These are phyloP conservation scores for Rhododendron henanense DNA, from an alignment of 148 eudicot genomes.

Conservation along the genomic window DNA sequence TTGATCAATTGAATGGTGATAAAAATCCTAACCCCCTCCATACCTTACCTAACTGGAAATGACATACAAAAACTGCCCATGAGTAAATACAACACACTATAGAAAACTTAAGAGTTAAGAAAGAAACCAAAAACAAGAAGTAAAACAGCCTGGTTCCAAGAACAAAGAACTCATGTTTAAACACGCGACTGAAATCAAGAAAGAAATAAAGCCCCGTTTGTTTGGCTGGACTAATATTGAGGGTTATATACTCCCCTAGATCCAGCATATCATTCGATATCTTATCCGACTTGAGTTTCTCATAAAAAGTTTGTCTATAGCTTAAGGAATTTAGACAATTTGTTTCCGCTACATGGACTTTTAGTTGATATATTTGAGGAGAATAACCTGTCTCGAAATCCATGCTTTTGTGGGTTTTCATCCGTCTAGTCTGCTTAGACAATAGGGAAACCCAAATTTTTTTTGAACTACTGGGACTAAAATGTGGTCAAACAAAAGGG, in stretches of 20 bases:
- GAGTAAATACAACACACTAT: background rate
- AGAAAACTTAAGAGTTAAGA: background rate
- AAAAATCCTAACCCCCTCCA: conserved; percentile 3
- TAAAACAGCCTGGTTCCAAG: background rate
- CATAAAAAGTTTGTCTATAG: background rate
- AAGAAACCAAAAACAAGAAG: background rate
- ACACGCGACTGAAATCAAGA: background rate
- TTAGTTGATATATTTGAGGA: background rate
- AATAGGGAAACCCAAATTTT: background rate
- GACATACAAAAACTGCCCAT: background rate
- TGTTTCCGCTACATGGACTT: background rate
- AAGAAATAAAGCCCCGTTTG: background rate
- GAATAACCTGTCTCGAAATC: background rate
- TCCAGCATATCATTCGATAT: background rate
- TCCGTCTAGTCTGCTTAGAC: background rate
- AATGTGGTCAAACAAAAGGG: background rate
- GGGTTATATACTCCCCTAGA: background rate
- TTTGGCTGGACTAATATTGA: background rate
- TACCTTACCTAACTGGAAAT: background rate
- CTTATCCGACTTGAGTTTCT: background rate
- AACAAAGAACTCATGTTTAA: background rate
- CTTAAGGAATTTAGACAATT: background rate
- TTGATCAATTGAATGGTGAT: background rate
- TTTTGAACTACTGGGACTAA: background rate
- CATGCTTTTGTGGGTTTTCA: background rate